Evolutionary conservation across 805 yeast genomes (phyloP), one percentile per base, ranked within the genome.

Genomic region (Saitoella complicata): DNA sequence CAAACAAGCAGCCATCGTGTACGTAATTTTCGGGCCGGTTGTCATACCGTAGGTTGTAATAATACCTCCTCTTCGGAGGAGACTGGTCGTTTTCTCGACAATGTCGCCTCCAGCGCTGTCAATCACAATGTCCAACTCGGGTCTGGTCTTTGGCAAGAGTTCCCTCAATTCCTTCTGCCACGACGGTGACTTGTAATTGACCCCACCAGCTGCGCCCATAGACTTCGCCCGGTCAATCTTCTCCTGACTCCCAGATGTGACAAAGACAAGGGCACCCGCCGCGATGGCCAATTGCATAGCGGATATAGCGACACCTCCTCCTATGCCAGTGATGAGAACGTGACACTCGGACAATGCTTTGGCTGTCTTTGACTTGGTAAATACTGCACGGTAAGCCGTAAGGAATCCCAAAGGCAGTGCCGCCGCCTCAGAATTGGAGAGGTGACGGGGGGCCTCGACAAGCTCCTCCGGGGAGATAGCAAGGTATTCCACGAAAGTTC

Each of bases 301-400:
- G 5, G 56, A 47, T 38, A 76, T 73, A 4, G 81, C 78, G 30
- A 69, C 58, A 46, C 74, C 83, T 55, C 85, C 86, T 41, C 85
- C 86, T 4, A 63, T 66, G 4, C 76, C 83, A 9, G 54, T 51
- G n/a, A 51, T 41, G 7, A 51, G 43, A 8, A 50, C 44, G 7
- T 48, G 44, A 21, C 33, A 12, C 12, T 39, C 46, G 5, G 41
- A 9, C 10, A 21, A 32, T 12, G 43, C 40, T 9, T 37, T 39
- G 38, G 45, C 54, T 33, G 11, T 11, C 11, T 10, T 9, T 33
- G 11, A 9, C 13, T 39, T 46, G 29, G 53, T 46, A 35, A 46
- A 42, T 9, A 47, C 39, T 1, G 53, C 53, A 5, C 54, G 46
- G 46, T 47, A 51, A 3, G 54, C 54, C 1, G 54, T 51, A 35